Conservation (phyloP, 2,329 filamentous ascomycete species). For the Aspergillus puulaauensis region DNA sequence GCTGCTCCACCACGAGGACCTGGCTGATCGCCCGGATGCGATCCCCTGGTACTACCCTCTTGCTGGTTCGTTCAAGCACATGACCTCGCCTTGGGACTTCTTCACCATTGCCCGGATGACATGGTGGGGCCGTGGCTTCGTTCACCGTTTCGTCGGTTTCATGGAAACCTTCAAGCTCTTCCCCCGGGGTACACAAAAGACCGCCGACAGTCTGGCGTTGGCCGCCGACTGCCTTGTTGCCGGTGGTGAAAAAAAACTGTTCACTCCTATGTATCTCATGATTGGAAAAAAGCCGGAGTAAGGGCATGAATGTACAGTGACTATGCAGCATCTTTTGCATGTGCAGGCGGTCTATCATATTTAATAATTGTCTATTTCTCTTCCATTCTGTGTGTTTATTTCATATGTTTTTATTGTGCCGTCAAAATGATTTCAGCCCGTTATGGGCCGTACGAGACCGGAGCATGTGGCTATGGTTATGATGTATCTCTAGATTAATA, state of each 20-base stretch:
- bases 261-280: slow-evolving; percentile 99
- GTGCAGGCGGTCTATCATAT: slow-evolving; percentile 22
- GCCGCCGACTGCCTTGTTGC: slow-evolving; percentile 84
- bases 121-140: slow-evolving; percentile 70
- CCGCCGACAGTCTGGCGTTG: slow-evolving; percentile 80
- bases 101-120: slow-evolving; percentile 88
- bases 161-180: slow-evolving; percentile 75
- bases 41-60: slow-evolving; percentile 95
- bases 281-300: slow-evolving; percentile 77
- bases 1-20: slow-evolving; percentile 78
- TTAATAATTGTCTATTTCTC: slow-evolving; percentile 14
- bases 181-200: slow-evolving; percentile 85
- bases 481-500: slow-evolving; percentile 10
- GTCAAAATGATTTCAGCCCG: neutral
- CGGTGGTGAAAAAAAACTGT: slow-evolving; percentile 84
- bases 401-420: slow-evolving; percentile 5
- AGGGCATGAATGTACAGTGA: slow-evolving; percentile 19
- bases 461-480: slow-evolving; percentile 7
- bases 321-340: slow-evolving; percentile 10
- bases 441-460: neutral
- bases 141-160: slow-evolving; percentile 73
- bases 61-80: slow-evolving; percentile 79
- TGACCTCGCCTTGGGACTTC: slow-evolving; percentile 75
- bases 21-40: slow-evolving; percentile 72
- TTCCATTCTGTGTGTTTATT: slow-evolving; percentile 9